Evolutionary conservation across 2,329 filamentous ascomycete genomes (phyloP).

Genomic region (Cyphellophora attinorum): DNA sequence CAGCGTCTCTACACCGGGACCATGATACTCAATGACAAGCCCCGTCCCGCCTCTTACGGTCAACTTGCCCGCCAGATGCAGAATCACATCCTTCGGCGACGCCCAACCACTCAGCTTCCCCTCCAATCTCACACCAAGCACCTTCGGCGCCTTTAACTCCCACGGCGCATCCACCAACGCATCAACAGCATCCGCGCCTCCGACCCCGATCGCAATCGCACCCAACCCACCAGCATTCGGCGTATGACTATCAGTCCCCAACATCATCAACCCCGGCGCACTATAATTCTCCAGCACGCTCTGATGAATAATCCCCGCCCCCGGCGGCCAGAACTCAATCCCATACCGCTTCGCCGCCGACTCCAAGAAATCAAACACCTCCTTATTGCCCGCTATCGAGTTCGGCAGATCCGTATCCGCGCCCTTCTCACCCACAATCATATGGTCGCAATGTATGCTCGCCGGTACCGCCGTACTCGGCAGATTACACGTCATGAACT

Average conservation of each 20-base stretch:
- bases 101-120: constrained; percentile 85
- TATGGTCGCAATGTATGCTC: constrained; percentile 97
- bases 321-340: constrained; percentile 91
- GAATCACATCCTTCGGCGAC: constrained; percentile 89
- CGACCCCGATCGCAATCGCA: constrained; percentile 91
- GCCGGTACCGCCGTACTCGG: constrained; percentile 85
- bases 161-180: constrained; percentile 92
- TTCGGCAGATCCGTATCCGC: constrained; percentile 75
- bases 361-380: constrained; percentile 96
- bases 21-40: constrained; percentile 89
- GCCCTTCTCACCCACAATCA: constrained; percentile 92
- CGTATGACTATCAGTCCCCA: constrained; percentile 94
- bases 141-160: constrained; percentile 91
- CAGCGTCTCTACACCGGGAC: constrained; percentile 77
- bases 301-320: constrained; percentile 94
- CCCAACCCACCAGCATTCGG: constrained; percentile 93
- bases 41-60: constrained; percentile 92
- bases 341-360: constrained; percentile 84
- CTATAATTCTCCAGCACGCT: constrained; percentile 97
- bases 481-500: constrained; percentile 96
- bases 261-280: constrained; percentile 95
- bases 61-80: constrained; percentile 77
- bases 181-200: constrained; percentile 93
- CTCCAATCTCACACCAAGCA: constrained; percentile 75
- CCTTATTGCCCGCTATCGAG: constrained; percentile 84